Conservation (phyloP, 1,284 basidiomycete species). For the Exobasidium rhododendri region DNA sequence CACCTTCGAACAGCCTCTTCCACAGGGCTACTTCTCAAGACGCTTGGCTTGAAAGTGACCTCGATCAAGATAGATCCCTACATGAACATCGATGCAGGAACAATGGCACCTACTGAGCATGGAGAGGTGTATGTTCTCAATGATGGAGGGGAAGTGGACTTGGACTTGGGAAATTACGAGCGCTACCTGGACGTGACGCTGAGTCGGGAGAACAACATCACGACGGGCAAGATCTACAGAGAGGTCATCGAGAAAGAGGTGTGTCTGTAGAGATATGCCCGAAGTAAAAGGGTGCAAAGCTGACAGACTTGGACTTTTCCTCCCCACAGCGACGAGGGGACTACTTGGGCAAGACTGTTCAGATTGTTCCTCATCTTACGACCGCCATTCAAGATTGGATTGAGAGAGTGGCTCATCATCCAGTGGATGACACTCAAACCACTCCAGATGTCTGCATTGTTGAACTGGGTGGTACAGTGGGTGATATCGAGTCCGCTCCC, state of each 20-base stretch:
- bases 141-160: conserved; percentile 96
- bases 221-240: conserved; percentile 95
- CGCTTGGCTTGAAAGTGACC: conserved; percentile 89
- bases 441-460: conserved; percentile 96
- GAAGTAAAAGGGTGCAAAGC: neutral
- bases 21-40: conserved; percentile 92
- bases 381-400: conserved; percentile 99
- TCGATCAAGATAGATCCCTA: conserved; percentile 99
- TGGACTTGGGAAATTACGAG: conserved; percentile 98
- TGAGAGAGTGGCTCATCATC: conserved; percentile 85
- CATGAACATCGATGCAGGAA: conserved; percentile 99
- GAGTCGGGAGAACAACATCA: conserved; percentile 93
- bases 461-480: conserved; percentile 92
- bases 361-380: conserved; percentile 96
- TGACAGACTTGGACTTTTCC: neutral
- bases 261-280: conserved; percentile 8
- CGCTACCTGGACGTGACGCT: conserved; percentile 93
- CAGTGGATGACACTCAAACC: conserved; percentile 89
- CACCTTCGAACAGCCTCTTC: conserved; percentile 68
- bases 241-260: conserved; percentile 98
- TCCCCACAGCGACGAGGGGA: conserved; percentile 76
- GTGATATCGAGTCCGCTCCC: conserved; percentile 92
- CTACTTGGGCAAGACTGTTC: conserved; percentile 94
- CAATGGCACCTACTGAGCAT: conserved; percentile 97
- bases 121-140: conserved; percentile 98